These are phyloP conservation scores for Actinidia polygama DNA, from an alignment of 179 eudicot species.

Conservation along the genomic window DNA sequence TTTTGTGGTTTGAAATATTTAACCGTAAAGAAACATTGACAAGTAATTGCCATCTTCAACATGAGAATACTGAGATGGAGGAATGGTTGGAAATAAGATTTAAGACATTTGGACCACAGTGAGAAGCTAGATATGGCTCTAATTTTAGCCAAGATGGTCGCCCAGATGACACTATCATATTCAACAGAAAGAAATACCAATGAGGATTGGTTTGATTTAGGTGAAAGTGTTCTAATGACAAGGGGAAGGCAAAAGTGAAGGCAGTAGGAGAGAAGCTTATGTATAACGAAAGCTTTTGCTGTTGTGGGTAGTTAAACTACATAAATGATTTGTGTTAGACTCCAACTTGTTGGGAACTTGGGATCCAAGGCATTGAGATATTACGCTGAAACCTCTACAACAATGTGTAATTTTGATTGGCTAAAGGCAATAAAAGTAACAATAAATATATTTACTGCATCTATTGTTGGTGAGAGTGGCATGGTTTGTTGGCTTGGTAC, in stretches of 20 bases:
- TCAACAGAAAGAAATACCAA: not conserved
- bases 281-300: slow-evolving; percentile 1
- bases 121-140: slow-evolving; percentile 11
- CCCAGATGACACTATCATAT: slow-evolving; percentile 1
- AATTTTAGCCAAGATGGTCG: not conserved
- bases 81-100: not conserved
- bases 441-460: not conserved
- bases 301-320: not conserved
- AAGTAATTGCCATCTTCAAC: not conserved
- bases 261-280: not conserved
- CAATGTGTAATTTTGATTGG: no score
- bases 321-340: not conserved
- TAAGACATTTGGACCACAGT: not conserved
- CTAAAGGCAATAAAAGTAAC: slow-evolving; percentile 6
- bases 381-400: not conserved
- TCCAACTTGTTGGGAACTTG: not conserved
- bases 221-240: not conserved
- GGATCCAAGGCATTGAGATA: not conserved
- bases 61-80: slow-evolving; percentile 1
- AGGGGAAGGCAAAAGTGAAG: not conserved
- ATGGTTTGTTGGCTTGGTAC: not conserved
- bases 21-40: not conserved
- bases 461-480: not conserved
- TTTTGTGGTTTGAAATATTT: not conserved
- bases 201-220: not conserved